Percentiles rank a stretch among this genome's conserved stretches.
phyloP scores from a whole-genome alignment of 164 flowering plant species.

The Saururus chinensis region DNA sequence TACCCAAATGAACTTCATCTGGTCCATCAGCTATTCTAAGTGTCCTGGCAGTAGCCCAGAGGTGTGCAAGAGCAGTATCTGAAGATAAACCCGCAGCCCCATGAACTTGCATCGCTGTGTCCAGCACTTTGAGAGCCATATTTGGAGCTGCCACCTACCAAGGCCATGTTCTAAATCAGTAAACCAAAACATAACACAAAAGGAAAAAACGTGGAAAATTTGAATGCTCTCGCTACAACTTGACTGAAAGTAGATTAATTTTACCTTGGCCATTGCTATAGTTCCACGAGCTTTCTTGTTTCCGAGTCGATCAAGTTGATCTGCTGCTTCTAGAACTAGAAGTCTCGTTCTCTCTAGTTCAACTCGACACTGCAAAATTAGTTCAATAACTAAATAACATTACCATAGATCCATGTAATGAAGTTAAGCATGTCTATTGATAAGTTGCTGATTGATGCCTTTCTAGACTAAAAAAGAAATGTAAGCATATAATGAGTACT shows the following conservation, averaged over 20 bases:
- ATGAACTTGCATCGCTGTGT: conserved; percentile 96
- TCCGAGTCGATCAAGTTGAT: conserved; percentile 87
- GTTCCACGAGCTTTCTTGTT: conserved; percentile 84
- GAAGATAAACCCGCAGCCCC: conserved; percentile 91
- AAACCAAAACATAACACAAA: background rate
- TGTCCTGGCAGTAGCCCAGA: conserved; percentile 85
- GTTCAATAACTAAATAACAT: background rate
- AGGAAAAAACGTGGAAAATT: background rate
- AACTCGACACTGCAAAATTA: conserved; percentile 63
- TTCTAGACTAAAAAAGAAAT: no score
- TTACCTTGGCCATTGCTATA: conserved; percentile 98
- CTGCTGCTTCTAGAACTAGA: conserved; percentile 92
- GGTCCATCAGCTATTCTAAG: conserved; percentile 98
- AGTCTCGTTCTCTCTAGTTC: conserved; percentile 78
- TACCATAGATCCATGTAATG: no score
- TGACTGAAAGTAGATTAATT: background rate
- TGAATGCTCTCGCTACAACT: background rate
- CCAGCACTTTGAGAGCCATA: conserved; percentile 84
- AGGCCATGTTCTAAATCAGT: background rate
- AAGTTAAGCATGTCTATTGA: no score
- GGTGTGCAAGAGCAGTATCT: conserved; percentile 82
- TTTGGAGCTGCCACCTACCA: conserved; percentile 88
- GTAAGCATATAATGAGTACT: no score
- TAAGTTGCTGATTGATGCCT: no score
- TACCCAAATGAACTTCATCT: conserved; percentile 90